These are phyloP conservation scores for Spencermartinsiella ligniputridi DNA, from an alignment of 1,139 yeast genomes.

Conservation along the genomic window DNA sequence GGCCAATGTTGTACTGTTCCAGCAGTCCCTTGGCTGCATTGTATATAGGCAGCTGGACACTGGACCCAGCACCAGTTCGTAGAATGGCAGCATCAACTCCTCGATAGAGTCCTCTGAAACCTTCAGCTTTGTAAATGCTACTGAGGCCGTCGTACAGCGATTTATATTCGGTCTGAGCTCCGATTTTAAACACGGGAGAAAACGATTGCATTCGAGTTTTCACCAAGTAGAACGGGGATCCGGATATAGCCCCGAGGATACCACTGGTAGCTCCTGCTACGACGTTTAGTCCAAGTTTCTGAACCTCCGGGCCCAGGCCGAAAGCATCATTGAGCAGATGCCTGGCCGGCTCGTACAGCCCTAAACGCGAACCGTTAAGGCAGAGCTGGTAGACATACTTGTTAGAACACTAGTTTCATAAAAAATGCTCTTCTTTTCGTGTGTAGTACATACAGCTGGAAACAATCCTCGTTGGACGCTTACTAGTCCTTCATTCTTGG, in stretches of 20 bases:
- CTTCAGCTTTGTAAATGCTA: slow-evolving; percentile 61
- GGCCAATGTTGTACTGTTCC: slow-evolving; percentile 44
- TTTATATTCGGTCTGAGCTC: slow-evolving; percentile 86
- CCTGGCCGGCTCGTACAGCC: slow-evolving; percentile 87
- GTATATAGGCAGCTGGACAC: slow-evolving; percentile 93
- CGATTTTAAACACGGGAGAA: slow-evolving; percentile 62
- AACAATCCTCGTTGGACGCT: slow-evolving; percentile 84
- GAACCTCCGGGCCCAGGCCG: slow-evolving; percentile 48
- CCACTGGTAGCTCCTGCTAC: slow-evolving; percentile 82
- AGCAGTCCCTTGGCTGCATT: slow-evolving; percentile 65
- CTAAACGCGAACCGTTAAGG: slow-evolving; percentile 88
- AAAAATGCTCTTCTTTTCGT: slow-evolving; percentile 3
- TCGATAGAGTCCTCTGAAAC: slow-evolving; percentile 72
- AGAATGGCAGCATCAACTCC: slow-evolving; percentile 94
- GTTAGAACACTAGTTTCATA: not conserved
- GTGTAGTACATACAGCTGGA: slow-evolving; percentile 24
- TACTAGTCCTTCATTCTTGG: slow-evolving; percentile 72
- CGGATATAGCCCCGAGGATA: slow-evolving; percentile 79
- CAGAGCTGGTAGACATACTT: slow-evolving; percentile 78
- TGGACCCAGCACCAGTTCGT: slow-evolving; percentile 93
- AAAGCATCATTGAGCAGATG: slow-evolving; percentile 50
- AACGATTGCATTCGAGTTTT: slow-evolving; percentile 96
- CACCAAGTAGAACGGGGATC: slow-evolving; percentile 86
- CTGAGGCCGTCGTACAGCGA: slow-evolving; percentile 64
- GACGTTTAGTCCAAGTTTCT: slow-evolving; percentile 55